Conservation (phyloP, 148 eudicot genomes). For the Rheum nobile region DNA sequence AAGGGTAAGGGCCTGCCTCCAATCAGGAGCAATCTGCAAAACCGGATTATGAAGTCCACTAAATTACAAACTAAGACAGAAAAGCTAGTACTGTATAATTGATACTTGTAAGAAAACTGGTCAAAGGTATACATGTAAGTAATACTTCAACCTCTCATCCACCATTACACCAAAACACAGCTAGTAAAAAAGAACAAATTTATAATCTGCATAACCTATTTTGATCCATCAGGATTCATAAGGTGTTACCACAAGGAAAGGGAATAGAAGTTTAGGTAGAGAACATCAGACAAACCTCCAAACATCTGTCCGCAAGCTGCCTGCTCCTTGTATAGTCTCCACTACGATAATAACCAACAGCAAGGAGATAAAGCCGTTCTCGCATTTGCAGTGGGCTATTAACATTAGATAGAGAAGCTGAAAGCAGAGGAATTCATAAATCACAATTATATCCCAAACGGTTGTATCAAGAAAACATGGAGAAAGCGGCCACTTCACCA, state of each 20-base stretch:
- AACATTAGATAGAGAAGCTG: conserved; percentile 67
- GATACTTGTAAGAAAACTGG: not conserved
- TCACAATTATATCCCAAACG: not conserved
- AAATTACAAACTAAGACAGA: not conserved
- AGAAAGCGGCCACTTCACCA: not conserved
- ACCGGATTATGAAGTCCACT: not conserved
- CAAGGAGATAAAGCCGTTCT: conserved; percentile 74
- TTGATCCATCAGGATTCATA: not conserved
- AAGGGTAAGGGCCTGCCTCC: conserved; percentile 82
- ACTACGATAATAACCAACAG: conserved; percentile 78
- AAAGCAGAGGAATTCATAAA: not conserved
- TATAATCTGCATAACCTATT: not conserved
- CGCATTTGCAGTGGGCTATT: conserved; percentile 54
- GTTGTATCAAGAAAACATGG: not conserved
- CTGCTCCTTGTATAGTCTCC: conserved; percentile 61
- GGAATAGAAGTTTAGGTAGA: not conserved
- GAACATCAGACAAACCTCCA: conserved; percentile 43
- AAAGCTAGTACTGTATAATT: not conserved
- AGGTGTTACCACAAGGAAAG: not conserved
- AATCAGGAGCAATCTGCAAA: conserved; percentile 73
- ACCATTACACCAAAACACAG: not conserved
- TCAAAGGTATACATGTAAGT: not conserved
- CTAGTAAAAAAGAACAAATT: not conserved
- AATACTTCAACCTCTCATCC: not conserved
- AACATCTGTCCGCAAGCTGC: conserved; percentile 61